These are phyloP conservation scores for Phytophthora multivora DNA, from an alignment of 352 stramenopile species.

Conservation along the genomic window DNA sequence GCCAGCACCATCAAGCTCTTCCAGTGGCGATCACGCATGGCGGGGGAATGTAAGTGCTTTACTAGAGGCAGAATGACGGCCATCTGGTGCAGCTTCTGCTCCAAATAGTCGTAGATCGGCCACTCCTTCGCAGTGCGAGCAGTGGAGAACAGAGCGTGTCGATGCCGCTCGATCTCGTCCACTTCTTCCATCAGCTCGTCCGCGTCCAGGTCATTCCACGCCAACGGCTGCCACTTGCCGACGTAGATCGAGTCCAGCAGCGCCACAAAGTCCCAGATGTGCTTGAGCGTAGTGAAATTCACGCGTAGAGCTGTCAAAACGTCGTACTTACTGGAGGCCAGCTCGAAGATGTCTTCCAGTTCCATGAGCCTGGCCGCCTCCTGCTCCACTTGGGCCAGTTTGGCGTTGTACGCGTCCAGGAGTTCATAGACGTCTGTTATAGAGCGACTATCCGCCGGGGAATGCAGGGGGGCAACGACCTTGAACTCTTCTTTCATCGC, in stretches of 20 bases:
- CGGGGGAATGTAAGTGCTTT: conserved; percentile 86
- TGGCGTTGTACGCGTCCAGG: conserved; percentile 87
- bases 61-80: conserved; percentile 90
- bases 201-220: conserved; percentile 91
- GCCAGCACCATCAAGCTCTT: conserved; percentile 87
- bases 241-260: conserved; percentile 78
- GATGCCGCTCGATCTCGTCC: conserved; percentile 75
- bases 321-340: conserved; percentile 82
- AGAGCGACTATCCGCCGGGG: conserved; percentile 21
- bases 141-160: conserved; percentile 54
- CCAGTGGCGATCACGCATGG: conserved; percentile 91
- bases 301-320: conserved; percentile 76
- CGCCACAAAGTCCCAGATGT: conserved; percentile 94
- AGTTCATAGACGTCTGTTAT: conserved; percentile 83
- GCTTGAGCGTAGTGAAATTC: conserved; percentile 91
- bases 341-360: conserved; percentile 96
- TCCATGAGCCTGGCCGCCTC: conserved; percentile 87
- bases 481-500: conserved; percentile 72
- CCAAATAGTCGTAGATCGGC: conserved; percentile 92
- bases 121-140: conserved; percentile 88
- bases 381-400: conserved; percentile 79
- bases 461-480: conserved; percentile 55
- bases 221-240: conserved; percentile 84
- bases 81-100: conserved; percentile 93
- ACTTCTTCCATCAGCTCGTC: conserved; percentile 91